Conservation (phyloP, 345 rosid genomes). For the Melaleuca quinquenervia region DNA sequence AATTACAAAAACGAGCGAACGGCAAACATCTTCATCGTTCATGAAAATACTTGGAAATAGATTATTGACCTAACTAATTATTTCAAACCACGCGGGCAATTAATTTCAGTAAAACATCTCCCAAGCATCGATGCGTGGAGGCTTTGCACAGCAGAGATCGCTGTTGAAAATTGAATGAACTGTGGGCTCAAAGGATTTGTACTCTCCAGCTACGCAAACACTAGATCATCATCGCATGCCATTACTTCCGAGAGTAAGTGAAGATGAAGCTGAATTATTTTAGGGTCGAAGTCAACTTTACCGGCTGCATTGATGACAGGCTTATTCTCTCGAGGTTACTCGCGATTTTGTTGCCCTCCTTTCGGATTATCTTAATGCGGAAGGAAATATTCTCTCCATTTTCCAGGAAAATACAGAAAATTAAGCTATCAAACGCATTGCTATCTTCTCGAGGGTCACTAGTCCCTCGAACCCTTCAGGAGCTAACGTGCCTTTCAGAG, state of each 20-base stretch:
- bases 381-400: neutral
- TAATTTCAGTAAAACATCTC: too few species aligned
- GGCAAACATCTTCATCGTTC: too few species aligned
- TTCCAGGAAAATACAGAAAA: too few species aligned
- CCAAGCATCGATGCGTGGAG: neutral
- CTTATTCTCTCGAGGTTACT: neutral
- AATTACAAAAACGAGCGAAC: too few species aligned
- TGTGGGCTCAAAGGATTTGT: neutral
- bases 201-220: neutral
- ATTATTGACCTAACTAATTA: too few species aligned
- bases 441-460: neutral
- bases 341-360: neutral
- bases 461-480: neutral
- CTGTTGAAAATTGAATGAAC: neutral
- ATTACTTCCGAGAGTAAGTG: neutral
- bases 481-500: neutral
- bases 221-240: neutral
- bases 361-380: neutral
- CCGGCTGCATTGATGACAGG: neutral
- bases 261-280: neutral
- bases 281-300: neutral
- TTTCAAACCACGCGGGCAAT: too few species aligned
- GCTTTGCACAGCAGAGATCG: neutral
- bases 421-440: neutral
- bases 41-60: too few species aligned